Evolutionary conservation across 805 yeast species (phyloP).

Genomic region (Jamesozyma rosinii): DNA sequence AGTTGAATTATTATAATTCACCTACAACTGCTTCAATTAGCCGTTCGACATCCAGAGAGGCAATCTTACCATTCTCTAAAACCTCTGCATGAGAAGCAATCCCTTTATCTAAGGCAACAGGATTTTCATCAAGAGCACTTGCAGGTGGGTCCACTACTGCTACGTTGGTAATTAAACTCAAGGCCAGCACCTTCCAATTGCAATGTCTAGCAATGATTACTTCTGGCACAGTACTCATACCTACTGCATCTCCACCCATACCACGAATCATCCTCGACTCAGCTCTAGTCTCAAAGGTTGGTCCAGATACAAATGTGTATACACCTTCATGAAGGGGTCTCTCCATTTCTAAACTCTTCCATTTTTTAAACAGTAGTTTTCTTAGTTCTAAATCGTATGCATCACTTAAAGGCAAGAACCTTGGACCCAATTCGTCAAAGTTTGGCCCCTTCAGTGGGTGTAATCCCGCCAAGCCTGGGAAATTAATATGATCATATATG

Average conservation of each 20-base stretch:
- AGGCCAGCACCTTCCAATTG: conserved; percentile 72
- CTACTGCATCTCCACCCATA: conserved; percentile 88
- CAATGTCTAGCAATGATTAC: conserved; percentile 86
- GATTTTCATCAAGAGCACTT: conserved; percentile 49
- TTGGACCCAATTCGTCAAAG: conserved; percentile 67
- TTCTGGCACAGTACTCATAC: conserved; percentile 97
- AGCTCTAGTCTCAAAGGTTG: conserved; percentile 87
- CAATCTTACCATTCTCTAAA: conserved; percentile 66
- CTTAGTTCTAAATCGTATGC: conserved; percentile 77
- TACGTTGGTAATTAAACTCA: conserved; percentile 78
- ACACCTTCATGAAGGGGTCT: conserved; percentile 79
- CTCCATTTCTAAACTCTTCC: conserved; percentile 37
- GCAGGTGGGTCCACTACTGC: conserved; percentile 65
- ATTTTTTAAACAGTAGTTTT: conserved; percentile 46
- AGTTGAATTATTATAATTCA: conserved; percentile 25
- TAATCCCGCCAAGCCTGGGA: conserved; percentile 84
- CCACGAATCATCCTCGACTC: conserved; percentile 67
- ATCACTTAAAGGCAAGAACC: conserved; percentile 82
- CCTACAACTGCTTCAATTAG: conserved; percentile 57
- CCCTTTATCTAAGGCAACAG: conserved; percentile 51
- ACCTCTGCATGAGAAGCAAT: conserved; percentile 92
- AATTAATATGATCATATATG: conserved; percentile 76
- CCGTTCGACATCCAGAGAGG: conserved; percentile 70
- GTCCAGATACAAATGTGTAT: conserved; percentile 81
- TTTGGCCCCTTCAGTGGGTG: conserved; percentile 88